Evolutionary conservation across 139 green algal genomes (phyloP), one percentile per base, ranked within the genome.

Genomic region (Gonium pectorale): DNA sequence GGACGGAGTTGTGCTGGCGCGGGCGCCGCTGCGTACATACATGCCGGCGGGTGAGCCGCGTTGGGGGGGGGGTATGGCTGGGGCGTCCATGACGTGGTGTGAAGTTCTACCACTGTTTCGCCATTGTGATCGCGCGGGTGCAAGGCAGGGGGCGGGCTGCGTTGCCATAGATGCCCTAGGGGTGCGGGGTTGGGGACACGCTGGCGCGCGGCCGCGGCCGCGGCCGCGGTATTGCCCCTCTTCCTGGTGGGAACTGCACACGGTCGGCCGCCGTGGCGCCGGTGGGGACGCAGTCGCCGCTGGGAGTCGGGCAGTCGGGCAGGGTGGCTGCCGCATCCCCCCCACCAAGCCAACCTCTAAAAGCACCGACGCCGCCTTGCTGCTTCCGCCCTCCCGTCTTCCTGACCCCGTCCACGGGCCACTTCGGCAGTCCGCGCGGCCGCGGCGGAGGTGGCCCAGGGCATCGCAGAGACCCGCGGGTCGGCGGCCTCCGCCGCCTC

Each of bases 1-100:
- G 62, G 52, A 73, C 8, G 52, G 59, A 9, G 3, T 87, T 41
- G 69, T 88, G 46, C 5, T 64, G 29, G 68, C 33, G 44, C 63
- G 19, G 49, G 29, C 35, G 31, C 71, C 41, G 8, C n/a, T 46
- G 72, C n/a, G 29, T 15, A 69, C 62, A 24, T 73, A 51, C 37
- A 74, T 41, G 80, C 71, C 31, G 27, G 59, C 31, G 24, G 70
- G 62, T 67, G 43, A 24, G 56, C 41, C 43, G 40, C 21, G 0
- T 17, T 2, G 62, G 56, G 67, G n/a, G 27, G 27, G 38, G n/a
- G 60, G 56, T 43, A 17, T 19, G 59, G 29, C 2, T 15, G 19
- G 62, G 56, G 64, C 38, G 5, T 2, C 7, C 0, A 46, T 3
- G 5, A 0, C 37, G 5, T 35, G 38, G 31, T 67, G 60, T 40